Evolutionary conservation across 495 filamentous ascomycete genomes (phyloP).

Genomic region (Tuber umbilicatum): DNA sequence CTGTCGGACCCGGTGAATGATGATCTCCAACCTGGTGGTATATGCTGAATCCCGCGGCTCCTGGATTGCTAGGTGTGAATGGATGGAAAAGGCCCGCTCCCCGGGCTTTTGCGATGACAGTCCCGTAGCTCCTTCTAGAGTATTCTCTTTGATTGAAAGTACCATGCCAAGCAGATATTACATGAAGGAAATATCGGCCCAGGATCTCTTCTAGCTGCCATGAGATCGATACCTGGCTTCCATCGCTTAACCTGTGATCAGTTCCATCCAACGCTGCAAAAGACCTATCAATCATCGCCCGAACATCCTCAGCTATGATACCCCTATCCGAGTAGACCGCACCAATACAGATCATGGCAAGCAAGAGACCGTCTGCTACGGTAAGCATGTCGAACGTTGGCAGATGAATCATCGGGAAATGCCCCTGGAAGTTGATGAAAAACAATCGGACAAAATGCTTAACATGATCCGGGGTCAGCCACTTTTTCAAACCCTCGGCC

Average conservation of each 20-base stretch:
- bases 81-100: slow-evolving; percentile 48
- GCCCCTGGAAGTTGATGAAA: slow-evolving; percentile 56
- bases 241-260: background rate
- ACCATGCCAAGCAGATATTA: slow-evolving; percentile 60
- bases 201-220: slow-evolving; percentile 56
- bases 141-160: slow-evolving; percentile 52
- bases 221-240: background rate
- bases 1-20: background rate
- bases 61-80: slow-evolving; percentile 34
- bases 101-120: slow-evolving; percentile 50
- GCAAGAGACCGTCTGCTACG: slow-evolving; percentile 55
- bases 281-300: slow-evolving; percentile 52
- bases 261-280: slow-evolving; percentile 30
- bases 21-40: slow-evolving; percentile 42
- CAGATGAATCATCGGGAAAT: slow-evolving; percentile 63
- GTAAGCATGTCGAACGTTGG: slow-evolving; percentile 58
- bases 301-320: slow-evolving; percentile 50
- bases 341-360: slow-evolving; percentile 60
- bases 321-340: slow-evolving; percentile 58
- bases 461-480: slow-evolving; percentile 55
- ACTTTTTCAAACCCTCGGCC: slow-evolving; percentile 43
- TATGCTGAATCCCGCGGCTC: slow-evolving; percentile 41
- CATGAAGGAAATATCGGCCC: slow-evolving; percentile 52
- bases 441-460: slow-evolving; percentile 56
- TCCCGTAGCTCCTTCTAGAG: slow-evolving; percentile 50